Conservation (phyloP, 345 rosid species). For the Bruguiera gymnorhiza region DNA sequence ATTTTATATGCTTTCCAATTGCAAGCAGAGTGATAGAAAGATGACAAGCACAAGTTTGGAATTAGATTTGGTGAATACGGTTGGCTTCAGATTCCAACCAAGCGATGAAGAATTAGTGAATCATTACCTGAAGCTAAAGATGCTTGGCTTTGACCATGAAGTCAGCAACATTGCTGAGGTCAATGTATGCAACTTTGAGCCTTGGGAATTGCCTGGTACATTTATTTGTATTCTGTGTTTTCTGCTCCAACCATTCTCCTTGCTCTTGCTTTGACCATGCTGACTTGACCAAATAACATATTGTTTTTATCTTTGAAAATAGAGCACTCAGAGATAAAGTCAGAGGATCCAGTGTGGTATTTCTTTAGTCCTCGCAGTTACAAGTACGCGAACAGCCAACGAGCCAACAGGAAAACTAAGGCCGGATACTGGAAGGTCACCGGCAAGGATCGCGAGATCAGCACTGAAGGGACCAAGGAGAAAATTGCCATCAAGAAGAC, state of each 20-base stretch:
- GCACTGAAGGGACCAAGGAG: too few species aligned
- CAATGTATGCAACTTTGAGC: conserved; percentile 37
- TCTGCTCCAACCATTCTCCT: too few species aligned
- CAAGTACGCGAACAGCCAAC: too few species aligned
- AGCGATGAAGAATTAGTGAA: conserved; percentile 40
- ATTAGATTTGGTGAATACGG: background rate
- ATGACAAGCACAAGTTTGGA: background rate
- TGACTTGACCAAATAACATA: too few species aligned
- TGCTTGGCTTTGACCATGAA: conserved; percentile 9
- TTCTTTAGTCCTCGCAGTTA: conserved; percentile 18
- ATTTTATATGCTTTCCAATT: background rate
- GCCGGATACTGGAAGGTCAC: too few species aligned
- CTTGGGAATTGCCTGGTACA: conserved; percentile 47
- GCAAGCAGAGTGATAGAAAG: background rate
- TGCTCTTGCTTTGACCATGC: too few species aligned
- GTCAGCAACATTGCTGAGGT: conserved; percentile 29
- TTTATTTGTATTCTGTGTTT: background rate
- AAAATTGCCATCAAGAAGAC: too few species aligned
- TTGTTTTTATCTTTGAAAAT: too few species aligned
- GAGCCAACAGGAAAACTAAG: too few species aligned
- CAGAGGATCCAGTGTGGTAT: conserved; percentile 22
- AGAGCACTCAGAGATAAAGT: conserved; percentile 16
- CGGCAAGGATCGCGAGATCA: too few species aligned
- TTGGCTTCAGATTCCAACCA: conserved; percentile 40
- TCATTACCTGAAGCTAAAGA: conserved; percentile 32